Evolutionary conservation across 1,284 basidiomycete genomes (phyloP), one percentile per base, ranked within the genome.

Genomic region (Apiotrichum porosum): DNA sequence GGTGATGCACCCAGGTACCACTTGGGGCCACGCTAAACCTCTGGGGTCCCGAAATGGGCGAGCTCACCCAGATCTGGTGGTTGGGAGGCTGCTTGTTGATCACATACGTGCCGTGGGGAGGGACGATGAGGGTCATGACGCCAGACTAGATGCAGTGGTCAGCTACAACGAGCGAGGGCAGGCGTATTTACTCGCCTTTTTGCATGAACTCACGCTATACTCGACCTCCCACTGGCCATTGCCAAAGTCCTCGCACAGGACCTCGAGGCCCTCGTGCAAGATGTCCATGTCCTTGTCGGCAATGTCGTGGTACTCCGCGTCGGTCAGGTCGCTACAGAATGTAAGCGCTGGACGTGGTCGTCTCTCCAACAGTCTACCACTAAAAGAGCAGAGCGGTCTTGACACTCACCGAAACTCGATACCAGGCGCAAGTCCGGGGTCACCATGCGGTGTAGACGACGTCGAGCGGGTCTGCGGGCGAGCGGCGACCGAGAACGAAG

Each of bases 21-120:
- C 52, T 40, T n/a, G 45, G 23, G n/a, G 62, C 58, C 60, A 85
- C 88, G 70, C 91, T 88, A 67, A 91, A 95, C 35, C 91, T 82
- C 73, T 87, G 86, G 12, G 91, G 91, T 15, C 91, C 91, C 61
- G 90, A 88, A 54, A 84, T 67, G 0, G 94, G 94, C 30, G 90
- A 94, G 12, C 89, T 93, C 28, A 98, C 78, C 94, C 94, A 98
- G 66, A 98, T 97, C 72, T 98, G 95, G 73, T 92, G 91, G 69
- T 97, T 97, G 6, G 95, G 94, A 9, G 94, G 94, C 73, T 98
- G 94, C 78, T 98, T 98, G 77, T 98, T 98, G 76, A 98, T 88
- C 34, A 97, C 94, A 75, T 97, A 98, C n/a, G 89, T 97, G 17
- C 93, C 93, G 54, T 86, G 78, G 9, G 80, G 77, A 30, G 87